A percentile compares a stretch with the other conserved stretches of the same genome.
phyloP scores from a whole-genome alignment of 192 early-diverging fungal genomes.

The Geranomyces variabilis region DNA sequence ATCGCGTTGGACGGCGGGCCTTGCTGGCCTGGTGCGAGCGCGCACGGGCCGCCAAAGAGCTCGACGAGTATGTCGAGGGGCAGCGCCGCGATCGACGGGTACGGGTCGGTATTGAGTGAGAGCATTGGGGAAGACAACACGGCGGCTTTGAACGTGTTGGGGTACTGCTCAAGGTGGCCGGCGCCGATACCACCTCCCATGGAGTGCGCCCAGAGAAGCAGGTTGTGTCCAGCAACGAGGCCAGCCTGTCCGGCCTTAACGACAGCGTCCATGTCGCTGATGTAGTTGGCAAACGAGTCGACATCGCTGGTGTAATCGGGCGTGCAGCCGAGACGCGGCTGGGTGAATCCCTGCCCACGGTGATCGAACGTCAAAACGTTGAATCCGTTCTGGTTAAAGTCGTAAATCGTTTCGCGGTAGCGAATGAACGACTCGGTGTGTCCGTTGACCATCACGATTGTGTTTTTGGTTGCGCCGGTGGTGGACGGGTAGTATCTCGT shows the following conservation, averaged over 20 bases:
- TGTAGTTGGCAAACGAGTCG: neutral
- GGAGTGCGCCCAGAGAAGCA: conserved; percentile 6
- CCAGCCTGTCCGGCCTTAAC: neutral
- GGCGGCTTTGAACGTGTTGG: neutral
- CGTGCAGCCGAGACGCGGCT: conserved; percentile 9
- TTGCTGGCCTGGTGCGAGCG: neutral
- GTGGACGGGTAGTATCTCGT: conserved; percentile 5
- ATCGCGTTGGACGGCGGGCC: neutral
- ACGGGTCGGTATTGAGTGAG: neutral
- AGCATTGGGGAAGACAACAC: neutral
- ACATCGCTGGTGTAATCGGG: neutral
- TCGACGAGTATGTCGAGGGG: neutral
- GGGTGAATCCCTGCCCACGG: conserved; percentile 20
- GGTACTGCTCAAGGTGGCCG: conserved; percentile 1
- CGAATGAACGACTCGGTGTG: conserved; percentile 12
- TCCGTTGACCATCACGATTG: conserved; percentile 14
- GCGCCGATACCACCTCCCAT: conserved; percentile 4
- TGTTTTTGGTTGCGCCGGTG: conserved; percentile 10
- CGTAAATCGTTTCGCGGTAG: conserved; percentile 13
- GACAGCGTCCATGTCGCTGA: neutral
- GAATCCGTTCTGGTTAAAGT: conserved; percentile 10
- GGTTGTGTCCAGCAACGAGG: neutral
- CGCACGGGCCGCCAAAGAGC: neutral
- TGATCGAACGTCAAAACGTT: conserved; percentile 15
- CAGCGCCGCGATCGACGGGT: neutral